phyloP scores from a whole-genome alignment of 192 early-diverging fungal species.

The Coemansia interrupta region DNA sequence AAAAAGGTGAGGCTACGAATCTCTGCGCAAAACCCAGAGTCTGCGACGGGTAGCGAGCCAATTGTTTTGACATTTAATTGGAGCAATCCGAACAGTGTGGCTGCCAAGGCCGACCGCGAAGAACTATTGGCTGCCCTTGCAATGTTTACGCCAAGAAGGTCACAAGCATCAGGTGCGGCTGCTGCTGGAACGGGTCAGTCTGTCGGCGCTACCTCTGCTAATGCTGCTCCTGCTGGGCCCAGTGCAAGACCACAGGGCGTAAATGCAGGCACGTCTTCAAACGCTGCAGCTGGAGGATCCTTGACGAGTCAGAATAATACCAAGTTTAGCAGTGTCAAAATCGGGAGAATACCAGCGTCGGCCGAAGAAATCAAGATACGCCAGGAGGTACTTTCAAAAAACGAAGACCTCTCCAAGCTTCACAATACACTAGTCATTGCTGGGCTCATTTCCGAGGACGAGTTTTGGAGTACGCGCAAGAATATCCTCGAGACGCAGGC shows the following conservation, averaged over 20 bases:
- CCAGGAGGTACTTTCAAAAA: constrained; percentile 61
- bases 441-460: constrained; percentile 79
- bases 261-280: not conserved
- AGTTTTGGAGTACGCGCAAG: constrained; percentile 87
- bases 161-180: not conserved
- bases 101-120: constrained; percentile 50
- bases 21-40: constrained; percentile 16
- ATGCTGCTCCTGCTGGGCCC: no score
- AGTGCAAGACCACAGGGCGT: not conserved
- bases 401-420: constrained; percentile 64
- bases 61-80: constrained; percentile 42
- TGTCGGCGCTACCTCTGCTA: no score
- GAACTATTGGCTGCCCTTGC: constrained; percentile 42
- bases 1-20: constrained; percentile 61
- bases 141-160: constrained; percentile 12
- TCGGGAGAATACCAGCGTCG: constrained; percentile 40
- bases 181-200: no score
- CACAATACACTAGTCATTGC: constrained; percentile 76
- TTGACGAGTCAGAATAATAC: constrained; percentile 11
- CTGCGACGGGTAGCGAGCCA: constrained; percentile 32
- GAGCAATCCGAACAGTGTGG: constrained; percentile 50
- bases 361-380: constrained; percentile 63
- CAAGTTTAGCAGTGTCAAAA: constrained; percentile 45
- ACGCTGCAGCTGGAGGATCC: constrained; percentile 8
- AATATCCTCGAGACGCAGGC: constrained; percentile 71